phyloP scores from a whole-genome alignment of 257 asterid species.

The Capsicum rhomboideum region DNA sequence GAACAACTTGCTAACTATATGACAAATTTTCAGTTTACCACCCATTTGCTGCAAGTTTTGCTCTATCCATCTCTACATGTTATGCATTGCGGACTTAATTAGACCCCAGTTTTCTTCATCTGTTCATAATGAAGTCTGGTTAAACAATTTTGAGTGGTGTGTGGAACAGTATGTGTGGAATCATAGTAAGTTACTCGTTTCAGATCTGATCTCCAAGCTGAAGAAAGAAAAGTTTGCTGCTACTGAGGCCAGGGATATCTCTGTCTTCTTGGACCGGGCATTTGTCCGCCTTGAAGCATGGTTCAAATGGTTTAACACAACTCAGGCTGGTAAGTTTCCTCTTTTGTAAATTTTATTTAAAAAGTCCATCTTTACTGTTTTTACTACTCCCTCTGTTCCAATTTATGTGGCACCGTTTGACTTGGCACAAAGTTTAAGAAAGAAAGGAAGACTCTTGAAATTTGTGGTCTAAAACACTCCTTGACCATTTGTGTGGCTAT shows the following conservation, averaged over 20 bases:
- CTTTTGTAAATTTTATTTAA: not conserved
- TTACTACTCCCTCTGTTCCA: no score
- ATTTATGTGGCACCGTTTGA: no score
- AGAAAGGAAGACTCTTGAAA: no score
- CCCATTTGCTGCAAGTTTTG: not conserved
- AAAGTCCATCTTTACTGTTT: not conserved
- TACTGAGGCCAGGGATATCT: slow-evolving; percentile 46
- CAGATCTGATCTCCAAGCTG: slow-evolving; percentile 68
- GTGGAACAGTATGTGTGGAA: not conserved
- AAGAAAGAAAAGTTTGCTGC: slow-evolving; percentile 60
- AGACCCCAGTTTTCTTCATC: not conserved
- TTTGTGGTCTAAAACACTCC: no score
- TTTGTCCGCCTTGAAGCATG: slow-evolving; percentile 86
- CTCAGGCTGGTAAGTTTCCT: slow-evolving; percentile 66
- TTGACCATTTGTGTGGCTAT: no score
- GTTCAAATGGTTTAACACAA: slow-evolving; percentile 92
- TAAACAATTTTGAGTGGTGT: not conserved
- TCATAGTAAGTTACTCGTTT: slow-evolving; percentile 1
- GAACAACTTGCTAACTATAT: not conserved
- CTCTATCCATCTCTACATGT: not conserved
- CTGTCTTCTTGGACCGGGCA: slow-evolving; percentile 66
- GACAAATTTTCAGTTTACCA: not conserved
- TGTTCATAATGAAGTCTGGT: not conserved
- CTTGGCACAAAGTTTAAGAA: no score
- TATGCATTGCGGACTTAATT: not conserved